phyloP scores from a whole-genome alignment of 345 rosid species.

The Erysimum cheiranthoides region DNA sequence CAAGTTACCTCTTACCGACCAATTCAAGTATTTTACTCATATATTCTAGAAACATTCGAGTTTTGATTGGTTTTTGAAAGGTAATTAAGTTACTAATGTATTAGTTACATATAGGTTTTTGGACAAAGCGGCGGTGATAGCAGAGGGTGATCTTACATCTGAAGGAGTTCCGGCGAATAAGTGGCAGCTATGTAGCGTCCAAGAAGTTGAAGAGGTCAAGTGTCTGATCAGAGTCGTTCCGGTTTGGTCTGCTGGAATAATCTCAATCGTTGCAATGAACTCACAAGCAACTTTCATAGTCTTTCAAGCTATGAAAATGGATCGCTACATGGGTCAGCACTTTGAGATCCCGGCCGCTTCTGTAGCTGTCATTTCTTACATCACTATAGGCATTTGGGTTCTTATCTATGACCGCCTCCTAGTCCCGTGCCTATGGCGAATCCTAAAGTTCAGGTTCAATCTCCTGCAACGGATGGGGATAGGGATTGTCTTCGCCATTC shows the following conservation, averaged over 20 bases:
- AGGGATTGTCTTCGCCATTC: slow-evolving; percentile 54
- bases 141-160: slow-evolving; percentile 52
- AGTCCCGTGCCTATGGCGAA: slow-evolving; percentile 52
- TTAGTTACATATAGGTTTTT: slow-evolving; percentile 51
- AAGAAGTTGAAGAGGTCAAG: slow-evolving; percentile 74
- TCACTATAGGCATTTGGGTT: slow-evolving; percentile 65
- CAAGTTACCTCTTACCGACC: slow-evolving; percentile 66
- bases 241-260: slow-evolving; percentile 61
- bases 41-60: neutral
- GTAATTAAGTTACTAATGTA: neutral
- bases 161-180: slow-evolving; percentile 50
- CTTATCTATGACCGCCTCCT: slow-evolving; percentile 64
- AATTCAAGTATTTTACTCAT: slow-evolving; percentile 55
- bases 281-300: slow-evolving; percentile 58
- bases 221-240: slow-evolving; percentile 61
- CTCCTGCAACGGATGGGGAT: slow-evolving; percentile 62
- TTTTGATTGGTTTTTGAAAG: neutral
- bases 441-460: slow-evolving; percentile 56
- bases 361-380: slow-evolving; percentile 46
- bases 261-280: slow-evolving; percentile 49
- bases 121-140: slow-evolving; percentile 66
- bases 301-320: slow-evolving; percentile 63
- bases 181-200: slow-evolving; percentile 69
- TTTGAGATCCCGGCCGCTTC: slow-evolving; percentile 70
- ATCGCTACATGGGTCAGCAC: slow-evolving; percentile 61